phyloP scores from a whole-genome alignment of 495 filamentous ascomycete genomes.

The Trichoderma reesei region DNA sequence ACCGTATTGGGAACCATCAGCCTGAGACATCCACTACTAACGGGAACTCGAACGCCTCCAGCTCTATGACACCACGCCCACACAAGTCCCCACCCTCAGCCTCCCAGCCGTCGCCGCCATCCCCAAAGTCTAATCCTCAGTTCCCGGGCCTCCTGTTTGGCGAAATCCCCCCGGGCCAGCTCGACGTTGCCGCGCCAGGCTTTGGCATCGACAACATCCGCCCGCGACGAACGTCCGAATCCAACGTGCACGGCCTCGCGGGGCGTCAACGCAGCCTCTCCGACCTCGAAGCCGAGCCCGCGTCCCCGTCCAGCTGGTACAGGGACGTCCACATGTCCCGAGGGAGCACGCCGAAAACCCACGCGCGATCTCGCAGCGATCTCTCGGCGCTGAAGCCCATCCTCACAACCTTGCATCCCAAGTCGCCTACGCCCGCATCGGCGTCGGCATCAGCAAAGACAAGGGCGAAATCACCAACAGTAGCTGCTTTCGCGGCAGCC shows the following conservation, averaged over 20 bases:
- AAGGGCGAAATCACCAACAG: too few relatives aligned
- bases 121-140: conserved; percentile 17
- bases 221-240: conserved; percentile 38
- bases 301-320: conserved; percentile 5
- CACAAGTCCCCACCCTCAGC: conserved; percentile 17
- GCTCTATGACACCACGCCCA: conserved; percentile 35
- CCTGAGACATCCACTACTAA: conserved; percentile 20
- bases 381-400: conserved; percentile 28
- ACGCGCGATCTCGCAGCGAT: conserved; percentile 42
- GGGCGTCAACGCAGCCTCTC: conserved; percentile 35
- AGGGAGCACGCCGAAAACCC: conserved; percentile 24
- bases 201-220: conserved; percentile 38
- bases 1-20: conserved; percentile 39
- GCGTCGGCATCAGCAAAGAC: not conserved
- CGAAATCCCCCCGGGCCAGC: conserved; percentile 37
- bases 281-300: conserved; percentile 36
- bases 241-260: conserved; percentile 26
- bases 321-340: not conserved
- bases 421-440: not conserved
- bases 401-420: not conserved
- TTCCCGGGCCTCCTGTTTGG: conserved; percentile 39
- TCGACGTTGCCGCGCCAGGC: conserved; percentile 29
- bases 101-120: conserved; percentile 20
- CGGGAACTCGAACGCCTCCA: conserved; percentile 31
- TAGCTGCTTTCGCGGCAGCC: conserved; percentile 7